Conservation (phyloP, 2,329 filamentous ascomycete genomes). For the Phyllosticta capitalensis region DNA sequence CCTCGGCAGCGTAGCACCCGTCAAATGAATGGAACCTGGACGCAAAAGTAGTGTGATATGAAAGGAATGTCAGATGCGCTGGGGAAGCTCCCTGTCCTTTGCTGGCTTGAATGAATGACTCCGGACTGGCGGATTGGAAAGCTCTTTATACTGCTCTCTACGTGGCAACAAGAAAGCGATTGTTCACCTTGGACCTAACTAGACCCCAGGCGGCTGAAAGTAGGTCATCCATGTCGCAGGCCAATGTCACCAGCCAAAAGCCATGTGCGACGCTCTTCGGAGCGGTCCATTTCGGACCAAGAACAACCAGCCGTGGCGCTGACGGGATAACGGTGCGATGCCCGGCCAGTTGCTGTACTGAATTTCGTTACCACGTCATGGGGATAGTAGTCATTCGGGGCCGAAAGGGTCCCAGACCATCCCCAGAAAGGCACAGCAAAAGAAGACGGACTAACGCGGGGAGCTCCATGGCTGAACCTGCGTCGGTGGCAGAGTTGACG, state of each 20-base stretch:
- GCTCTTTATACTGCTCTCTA: slow-evolving; percentile 1
- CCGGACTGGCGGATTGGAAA: neutral
- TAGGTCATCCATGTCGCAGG: slow-evolving; percentile 8
- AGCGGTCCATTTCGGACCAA: neutral
- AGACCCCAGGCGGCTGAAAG: neutral
- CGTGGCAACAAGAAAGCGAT: neutral
- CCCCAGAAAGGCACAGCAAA: neutral
- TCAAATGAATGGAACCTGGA: neutral
- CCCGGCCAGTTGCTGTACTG: neutral
- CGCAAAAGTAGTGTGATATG: neutral
- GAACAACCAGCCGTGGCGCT: neutral
- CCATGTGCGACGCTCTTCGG: slow-evolving; percentile 9
- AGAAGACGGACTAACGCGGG: neutral
- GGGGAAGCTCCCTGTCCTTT: neutral
- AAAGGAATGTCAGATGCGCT: neutral
- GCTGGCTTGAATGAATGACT: neutral
- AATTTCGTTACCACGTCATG: neutral
- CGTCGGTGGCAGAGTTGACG: neutral
- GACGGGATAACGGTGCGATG: neutral
- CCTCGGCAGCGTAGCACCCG: neutral
- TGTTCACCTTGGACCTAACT: neutral
- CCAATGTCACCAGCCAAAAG: slow-evolving; percentile 4
- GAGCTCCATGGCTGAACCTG: neutral
- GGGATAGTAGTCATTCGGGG: neutral
- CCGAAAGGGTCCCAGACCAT: neutral